Evolutionary conservation across 345 rosid genomes (phyloP), one percentile per base, ranked within the genome.

Genomic region (Psidium guajava): DNA sequence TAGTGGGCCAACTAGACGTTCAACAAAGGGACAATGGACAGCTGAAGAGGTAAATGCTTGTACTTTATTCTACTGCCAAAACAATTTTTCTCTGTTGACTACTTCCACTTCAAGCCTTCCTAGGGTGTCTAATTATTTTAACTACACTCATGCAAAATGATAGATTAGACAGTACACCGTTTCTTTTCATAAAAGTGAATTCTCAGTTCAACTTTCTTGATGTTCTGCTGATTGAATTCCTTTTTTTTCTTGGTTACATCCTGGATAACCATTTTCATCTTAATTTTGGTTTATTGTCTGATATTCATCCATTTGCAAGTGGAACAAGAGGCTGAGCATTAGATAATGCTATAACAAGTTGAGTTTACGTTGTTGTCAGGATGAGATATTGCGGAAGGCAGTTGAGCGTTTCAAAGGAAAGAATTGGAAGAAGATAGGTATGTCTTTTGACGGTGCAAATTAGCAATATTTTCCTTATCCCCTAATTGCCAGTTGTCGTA

Each of bases 351-450:
- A 64, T 64, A 64, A 64, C 32, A 69, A 69, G 82, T 16, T 18
- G 77, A 69, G 77, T 44, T 69, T 69, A 18, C 5, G 24, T 32
- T 86, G 54, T 89, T 61, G 74, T 89, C 89, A 98, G 99, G 99
- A 98, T 91, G 99, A 98, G 92, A 91, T 94, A 82, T 89, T 98
- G 92, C 84, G 93, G 85, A 92, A 92, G 90, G 99, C 99, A 74
- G 99, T 98, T 82, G 98, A 98, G 81, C 95, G 92, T 84, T 98
- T 93, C 90, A 96, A 96, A 86, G 99, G 99, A 88, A 98, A 98
- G 91, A 98, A 98, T 90, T 98, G 99, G 99, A 98, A 98, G 90
- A 98, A 96, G 87, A 98, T 98, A 86, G 99, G 99, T 98, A 91
- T 21, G 81, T 61, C 7, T 24, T 64, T 82, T 59, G 28, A 82